Percentiles rank a stretch among this genome's conserved stretches.
Evolutionary conservation across 768 basidiomycete species (phyloP).

Genomic region (Auricularia auricula-judae): DNA sequence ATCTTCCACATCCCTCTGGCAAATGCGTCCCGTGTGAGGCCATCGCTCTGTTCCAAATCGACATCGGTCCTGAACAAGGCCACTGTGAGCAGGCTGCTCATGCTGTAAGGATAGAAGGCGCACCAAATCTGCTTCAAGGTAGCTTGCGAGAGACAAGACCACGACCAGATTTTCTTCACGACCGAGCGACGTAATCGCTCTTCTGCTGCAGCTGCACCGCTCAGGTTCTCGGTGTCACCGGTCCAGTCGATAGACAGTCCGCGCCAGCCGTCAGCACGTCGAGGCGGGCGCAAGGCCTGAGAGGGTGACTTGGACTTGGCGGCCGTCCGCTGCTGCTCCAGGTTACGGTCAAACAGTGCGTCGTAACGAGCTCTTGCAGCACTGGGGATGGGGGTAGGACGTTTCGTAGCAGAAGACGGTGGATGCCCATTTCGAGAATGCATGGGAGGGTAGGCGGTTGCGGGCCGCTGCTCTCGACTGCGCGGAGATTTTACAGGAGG

Average conservation of each 20-base stretch:
- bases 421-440: neutral
- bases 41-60: conserved; percentile 42
- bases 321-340: conserved; percentile 36
- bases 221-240: conserved; percentile 12
- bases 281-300: conserved; percentile 27
- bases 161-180: conserved; percentile 51
- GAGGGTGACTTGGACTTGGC: conserved; percentile 7
- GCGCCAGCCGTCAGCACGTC: conserved; percentile 65
- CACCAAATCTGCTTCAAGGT: conserved; percentile 61
- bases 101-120: conserved; percentile 10
- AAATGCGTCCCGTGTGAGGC: conserved; percentile 56
- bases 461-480: neutral
- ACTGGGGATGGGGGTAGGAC: conserved; percentile 53
- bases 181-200: conserved; percentile 46
- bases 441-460: neutral
- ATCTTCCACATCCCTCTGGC: conserved; percentile 78
- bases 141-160: conserved; percentile 42
- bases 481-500: neutral
- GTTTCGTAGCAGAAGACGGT: conserved; percentile 11
- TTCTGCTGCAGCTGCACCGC: conserved; percentile 25
- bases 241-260: conserved; percentile 49
- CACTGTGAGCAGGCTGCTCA: neutral
- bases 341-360: conserved; percentile 49
- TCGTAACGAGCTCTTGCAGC: conserved; percentile 59
- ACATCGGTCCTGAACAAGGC: conserved; percentile 50